phyloP scores from a whole-genome alignment of 345 rosid species.

The Corchorus capsularis region DNA sequence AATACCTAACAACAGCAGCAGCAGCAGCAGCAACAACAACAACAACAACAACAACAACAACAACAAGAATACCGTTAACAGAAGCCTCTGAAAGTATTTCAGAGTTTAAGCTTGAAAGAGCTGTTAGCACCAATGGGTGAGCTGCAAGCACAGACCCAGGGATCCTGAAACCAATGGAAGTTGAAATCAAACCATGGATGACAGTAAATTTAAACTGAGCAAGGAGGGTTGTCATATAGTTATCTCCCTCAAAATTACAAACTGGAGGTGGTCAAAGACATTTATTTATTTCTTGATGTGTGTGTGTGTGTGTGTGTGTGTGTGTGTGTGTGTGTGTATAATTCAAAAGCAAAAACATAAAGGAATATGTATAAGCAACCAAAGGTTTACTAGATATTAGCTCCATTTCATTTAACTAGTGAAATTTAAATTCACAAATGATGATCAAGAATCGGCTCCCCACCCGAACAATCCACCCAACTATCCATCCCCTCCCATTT shows the following conservation, averaged over 20 bases:
- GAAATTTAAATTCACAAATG: not conserved
- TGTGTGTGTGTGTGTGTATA: too few relatives aligned
- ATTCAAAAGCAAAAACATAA: too few relatives aligned
- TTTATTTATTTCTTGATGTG: not conserved
- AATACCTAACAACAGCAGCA: conserved; percentile 8
- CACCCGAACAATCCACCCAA: not conserved
- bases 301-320: too few relatives aligned
- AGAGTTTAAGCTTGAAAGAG: conserved; percentile 85
- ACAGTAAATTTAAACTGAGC: conserved; percentile 5
- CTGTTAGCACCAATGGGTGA: conserved; percentile 87
- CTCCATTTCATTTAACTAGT: not conserved
- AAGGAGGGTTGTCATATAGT: not conserved
- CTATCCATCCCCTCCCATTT: not conserved
- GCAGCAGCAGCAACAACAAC: conserved; percentile 5
- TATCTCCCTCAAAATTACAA: conserved; percentile 3
- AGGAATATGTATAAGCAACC: not conserved
- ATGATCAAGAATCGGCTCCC: not conserved
- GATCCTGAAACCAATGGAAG: conserved; percentile 61
- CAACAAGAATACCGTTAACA: conserved; percentile 75
- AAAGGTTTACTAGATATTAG: not conserved
- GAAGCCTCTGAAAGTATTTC: conserved; percentile 95
- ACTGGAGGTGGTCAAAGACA: not conserved
- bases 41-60: conserved; percentile 15
- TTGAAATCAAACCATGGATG: conserved; percentile 15
- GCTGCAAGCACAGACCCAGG: conserved; percentile 81